These are phyloP conservation scores for Dryadomyces quercivorus DNA, from an alignment of 2,329 filamentous ascomycete species.

Conservation along the genomic window DNA sequence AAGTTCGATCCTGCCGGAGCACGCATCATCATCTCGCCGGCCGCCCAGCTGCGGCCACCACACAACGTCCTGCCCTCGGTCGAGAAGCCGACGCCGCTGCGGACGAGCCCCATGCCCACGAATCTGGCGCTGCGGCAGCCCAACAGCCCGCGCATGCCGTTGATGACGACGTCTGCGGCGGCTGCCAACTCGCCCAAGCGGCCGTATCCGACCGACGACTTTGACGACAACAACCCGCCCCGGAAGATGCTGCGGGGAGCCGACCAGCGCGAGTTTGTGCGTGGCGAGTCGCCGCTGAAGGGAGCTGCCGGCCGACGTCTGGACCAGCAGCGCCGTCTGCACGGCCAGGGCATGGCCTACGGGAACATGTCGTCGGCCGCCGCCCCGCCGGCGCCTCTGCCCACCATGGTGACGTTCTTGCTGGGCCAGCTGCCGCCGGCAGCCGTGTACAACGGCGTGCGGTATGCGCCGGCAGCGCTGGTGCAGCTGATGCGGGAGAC, in stretches of 20 bases:
- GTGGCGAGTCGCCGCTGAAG: conserved; percentile 88
- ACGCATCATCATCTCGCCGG: conserved; percentile 73
- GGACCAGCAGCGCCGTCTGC: conserved; percentile 60
- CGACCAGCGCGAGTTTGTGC: conserved; percentile 65
- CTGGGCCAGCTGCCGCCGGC: conserved; percentile 65
- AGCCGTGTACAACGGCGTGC: conserved; percentile 56
- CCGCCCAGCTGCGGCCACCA: conserved; percentile 60
- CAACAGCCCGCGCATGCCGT: conserved; percentile 7
- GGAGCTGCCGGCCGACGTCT: conserved; percentile 76
- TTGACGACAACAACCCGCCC: conserved; percentile 59
- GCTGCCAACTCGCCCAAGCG: conserved; percentile 48
- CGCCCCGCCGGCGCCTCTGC: conserved; percentile 49
- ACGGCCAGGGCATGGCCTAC: conserved; percentile 27
- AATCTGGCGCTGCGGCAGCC: conserved; percentile 13
- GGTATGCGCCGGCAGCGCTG: conserved; percentile 59
- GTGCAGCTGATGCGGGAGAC: conserved; percentile 61
- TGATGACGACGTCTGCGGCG: not conserved
- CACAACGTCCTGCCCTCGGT: conserved; percentile 33
- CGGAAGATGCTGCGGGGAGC: conserved; percentile 70
- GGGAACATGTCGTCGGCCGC: conserved; percentile 18
- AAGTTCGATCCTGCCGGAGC: conserved; percentile 72
- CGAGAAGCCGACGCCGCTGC: conserved; percentile 30
- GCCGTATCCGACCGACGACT: conserved; percentile 55
- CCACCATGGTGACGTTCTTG: conserved; percentile 52
- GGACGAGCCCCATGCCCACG: conserved; percentile 30